A percentile compares a stretch with the other conserved stretches of the same genome.
Conservation (phyloP, 345 rosid species). For the Sonneratia caseolaris region DNA sequence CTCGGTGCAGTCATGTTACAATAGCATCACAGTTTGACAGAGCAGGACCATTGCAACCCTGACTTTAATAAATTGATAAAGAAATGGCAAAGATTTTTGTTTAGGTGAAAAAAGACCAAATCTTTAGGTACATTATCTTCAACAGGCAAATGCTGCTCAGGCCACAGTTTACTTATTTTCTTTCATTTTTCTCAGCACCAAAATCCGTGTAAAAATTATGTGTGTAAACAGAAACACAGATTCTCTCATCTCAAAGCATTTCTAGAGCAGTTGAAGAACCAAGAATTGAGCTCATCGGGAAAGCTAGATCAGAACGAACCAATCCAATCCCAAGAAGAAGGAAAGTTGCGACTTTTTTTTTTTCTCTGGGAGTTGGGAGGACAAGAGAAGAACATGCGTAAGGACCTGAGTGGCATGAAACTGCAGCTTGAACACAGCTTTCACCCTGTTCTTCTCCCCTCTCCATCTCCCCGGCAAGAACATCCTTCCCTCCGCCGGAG, state of each 20-base stretch:
- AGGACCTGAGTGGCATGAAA: constrained; percentile 42
- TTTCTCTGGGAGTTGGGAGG: neutral
- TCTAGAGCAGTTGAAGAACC: neutral
- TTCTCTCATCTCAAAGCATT: neutral
- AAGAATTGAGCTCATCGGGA: neutral
- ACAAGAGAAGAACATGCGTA: neutral
- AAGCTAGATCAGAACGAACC: neutral
- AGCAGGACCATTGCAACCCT: neutral
- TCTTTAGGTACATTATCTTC: neutral
- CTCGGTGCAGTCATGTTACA: neutral
- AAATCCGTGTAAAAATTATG: neutral
- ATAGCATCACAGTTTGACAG: neutral
- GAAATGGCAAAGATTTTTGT: neutral
- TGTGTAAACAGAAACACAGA: neutral
- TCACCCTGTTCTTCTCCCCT: constrained; percentile 30
- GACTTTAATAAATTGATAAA: neutral
- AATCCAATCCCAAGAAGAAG: neutral
- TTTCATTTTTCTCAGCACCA: too few relatives aligned
- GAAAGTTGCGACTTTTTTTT: neutral
- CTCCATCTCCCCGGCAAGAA: constrained; percentile 32
- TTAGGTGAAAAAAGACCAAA: neutral
- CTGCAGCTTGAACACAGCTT: constrained; percentile 27
- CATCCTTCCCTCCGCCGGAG: constrained; percentile 14
- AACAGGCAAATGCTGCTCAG: neutral
- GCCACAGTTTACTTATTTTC: too few relatives aligned